Base-by-base conservation (phyloP, 768 basidiomycete species). In the Strobilomyces confusus region DNA sequence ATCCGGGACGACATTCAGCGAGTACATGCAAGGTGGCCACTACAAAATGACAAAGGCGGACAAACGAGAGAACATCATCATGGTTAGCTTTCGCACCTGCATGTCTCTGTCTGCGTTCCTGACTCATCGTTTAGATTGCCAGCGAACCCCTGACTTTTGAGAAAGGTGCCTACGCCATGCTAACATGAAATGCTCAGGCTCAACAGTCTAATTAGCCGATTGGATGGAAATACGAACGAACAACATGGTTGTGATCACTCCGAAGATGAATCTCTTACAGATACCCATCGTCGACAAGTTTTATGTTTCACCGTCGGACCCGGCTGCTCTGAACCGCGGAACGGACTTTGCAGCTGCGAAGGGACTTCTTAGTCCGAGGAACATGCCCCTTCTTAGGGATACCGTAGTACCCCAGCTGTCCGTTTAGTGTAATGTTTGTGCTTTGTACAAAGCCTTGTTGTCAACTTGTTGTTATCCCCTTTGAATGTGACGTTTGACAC, bases 211-310 rank as follows among this genome's bases (percentile, higher is more conserved):
- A 17, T 45, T 30, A 69, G 92, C 92, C 47, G 97, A 99, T 69
- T 99, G 97, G 97, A 95, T 98, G 87, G 97, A 98, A 70, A 95
- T 99, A 63, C 89, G 88, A 67, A 95, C 92, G 13, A 98, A 99
- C 69, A 86, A 91, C 58, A 89, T 98, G 87, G 86, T 93, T 22
- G 85, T 97, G 45, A 89, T 98, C 60, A 98, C 95, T 0, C 90
- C 91, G 36, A 93, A 92, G 77, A 93, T 95, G 83, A 98, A 98
- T 66, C 70, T 97, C 23, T 51, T 98, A 19, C 92, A 95, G 68
- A 91, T 95, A 58, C 95, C 95, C 2, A 97, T 98, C 64, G 74
- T 90, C 42, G 94, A 98, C 76, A 86, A 92, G 68, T 95, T 84
- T 72, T 92, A 91, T 69, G 90, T 94, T n/a, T 79, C 87, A 1